Evolutionary conservation across 2,329 filamentous ascomycete genomes (phyloP), one percentile per base, ranked within the genome.

Genomic region (Clonostachys rosea): DNA sequence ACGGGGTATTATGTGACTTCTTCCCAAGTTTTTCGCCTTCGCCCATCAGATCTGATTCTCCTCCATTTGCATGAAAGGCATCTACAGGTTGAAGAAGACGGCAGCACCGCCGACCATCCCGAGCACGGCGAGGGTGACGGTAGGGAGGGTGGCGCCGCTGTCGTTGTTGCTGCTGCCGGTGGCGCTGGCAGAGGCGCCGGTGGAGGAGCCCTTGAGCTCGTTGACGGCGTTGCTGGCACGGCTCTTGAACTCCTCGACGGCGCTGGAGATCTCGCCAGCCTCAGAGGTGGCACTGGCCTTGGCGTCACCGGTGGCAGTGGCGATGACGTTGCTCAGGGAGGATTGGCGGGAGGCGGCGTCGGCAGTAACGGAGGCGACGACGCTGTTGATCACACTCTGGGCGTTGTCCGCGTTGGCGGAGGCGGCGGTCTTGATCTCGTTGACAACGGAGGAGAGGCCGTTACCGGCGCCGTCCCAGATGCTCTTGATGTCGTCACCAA

Each of bases 91-190:
- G 56, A 59, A 65, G 43, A 74, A 52, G 44, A 73, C 48, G 44
- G 70, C 74, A 4, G 68, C 71, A 54, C 72, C 74, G 20, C 72
- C 74, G 43, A 75, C 59, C 49, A 76, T 61, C 20, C 71, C 73
- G 34, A 72, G 72, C 42, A 76, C 59, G 17, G 67, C 72, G 40
- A 75, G 53, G 30, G 65, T 70, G 30, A 63, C 73, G 14, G 70
- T 74, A 51, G 64, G 65, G 47, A 58, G 55, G 42, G 66, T 58
- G 43, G 58, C 63, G 7, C 64, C 64, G 8, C 53, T 60, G 47
- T 57, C 52, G 44, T 53, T 53, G n/a, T 52, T 57, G 20, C 42
- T 30, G 24, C 24, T 30, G 24, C 24, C 24, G 36, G 36, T n/a
- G 36, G 36, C 46, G 20, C 34, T 34, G 24, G 51, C 48, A 16